Evolutionary conservation across 2,329 filamentous ascomycete species (phyloP).

Genomic region (Xylaria sp.): DNA sequence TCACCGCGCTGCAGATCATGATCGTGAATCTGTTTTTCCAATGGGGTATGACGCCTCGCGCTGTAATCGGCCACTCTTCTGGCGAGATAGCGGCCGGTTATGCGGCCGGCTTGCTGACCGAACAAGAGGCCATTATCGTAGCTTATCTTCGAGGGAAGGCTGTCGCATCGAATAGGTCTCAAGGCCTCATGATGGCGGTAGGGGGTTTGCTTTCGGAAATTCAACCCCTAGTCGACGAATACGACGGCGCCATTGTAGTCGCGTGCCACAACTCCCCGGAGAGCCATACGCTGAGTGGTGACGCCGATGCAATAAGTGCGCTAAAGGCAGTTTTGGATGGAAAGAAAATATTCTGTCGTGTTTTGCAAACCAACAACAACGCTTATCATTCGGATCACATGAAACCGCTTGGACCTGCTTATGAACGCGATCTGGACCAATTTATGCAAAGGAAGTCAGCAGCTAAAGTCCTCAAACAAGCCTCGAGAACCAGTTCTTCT

Average conservation of each 20-base stretch:
- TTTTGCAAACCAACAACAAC: constrained; percentile 2
- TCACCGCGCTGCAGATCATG: constrained; percentile 37
- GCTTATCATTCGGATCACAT: constrained; percentile 37
- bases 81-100: constrained; percentile 50
- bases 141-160: constrained; percentile 42
- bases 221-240: not conserved
- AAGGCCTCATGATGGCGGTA: constrained; percentile 23
- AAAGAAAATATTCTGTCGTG: constrained; percentile 18
- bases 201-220: not conserved
- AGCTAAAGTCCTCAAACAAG: constrained; percentile 1
- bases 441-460: not conserved
- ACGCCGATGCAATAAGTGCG: constrained; percentile 12
- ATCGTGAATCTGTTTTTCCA: constrained; percentile 46
- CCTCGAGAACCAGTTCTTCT: constrained; percentile 36
- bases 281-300: constrained; percentile 25
- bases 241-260: constrained; percentile 15
- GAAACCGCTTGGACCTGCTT: not conserved
- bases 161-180: not conserved
- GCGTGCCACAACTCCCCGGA: constrained; percentile 30
- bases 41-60: constrained; percentile 41
- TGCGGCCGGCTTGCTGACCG: constrained; percentile 37
- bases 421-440: not conserved
- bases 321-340: constrained; percentile 12
- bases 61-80: constrained; percentile 51
- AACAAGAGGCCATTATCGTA: constrained; percentile 42